Base-by-base conservation (phyloP, 208 protist species). In the Acanthamoeba lenticulata region DNA sequence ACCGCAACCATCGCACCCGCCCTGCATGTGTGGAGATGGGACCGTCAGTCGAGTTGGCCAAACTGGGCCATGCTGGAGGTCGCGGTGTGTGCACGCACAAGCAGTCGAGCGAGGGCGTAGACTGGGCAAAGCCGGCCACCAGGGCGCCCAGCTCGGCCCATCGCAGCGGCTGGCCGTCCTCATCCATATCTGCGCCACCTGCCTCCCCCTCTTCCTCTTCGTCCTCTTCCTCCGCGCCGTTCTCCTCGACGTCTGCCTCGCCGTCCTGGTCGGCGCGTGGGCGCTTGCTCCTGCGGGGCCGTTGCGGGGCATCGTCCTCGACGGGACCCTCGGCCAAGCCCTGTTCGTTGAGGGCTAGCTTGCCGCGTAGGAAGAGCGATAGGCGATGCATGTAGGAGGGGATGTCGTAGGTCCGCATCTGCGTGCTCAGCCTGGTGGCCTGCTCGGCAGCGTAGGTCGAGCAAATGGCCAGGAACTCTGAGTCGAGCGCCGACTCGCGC, bases 401-500 rank as follows among this genome's bases (percentile, higher is more conserved):
- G 1, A 79, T 57, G 44, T 92, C 88, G 65, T 92, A 92, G 34
- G 19, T 49, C 34, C 32, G 1, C 42, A 92, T 62, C 40, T 92
- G 88, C 34, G 88, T 77, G 27, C 34, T 69, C 88, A 92, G 34
- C 1, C 88, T 17, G 40, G 13, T 57, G 21, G 65, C 88, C 45
- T 92, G 88, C 32, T 92, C 88, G 2, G 88, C 24, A 4, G 42
- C 88, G 38, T 77, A 92, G 6, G n/a, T 52, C 38, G 88, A 92
- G 88, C 88, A 92, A 2, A 92, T 92, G 7, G 88, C 29, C 24
- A 92, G 36, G 42, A 69, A 92, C 42, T 92, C 88, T 1, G 88
- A 92, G 27, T 92, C 88, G 29, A 92, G 45, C 29, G 88, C 88
- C 38, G 88, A 52, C 88, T 92, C 88, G 1, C 88, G 52, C 1